Evolutionary conservation across 306 rosid species (phyloP).

Genomic region (Vigna angularis): DNA sequence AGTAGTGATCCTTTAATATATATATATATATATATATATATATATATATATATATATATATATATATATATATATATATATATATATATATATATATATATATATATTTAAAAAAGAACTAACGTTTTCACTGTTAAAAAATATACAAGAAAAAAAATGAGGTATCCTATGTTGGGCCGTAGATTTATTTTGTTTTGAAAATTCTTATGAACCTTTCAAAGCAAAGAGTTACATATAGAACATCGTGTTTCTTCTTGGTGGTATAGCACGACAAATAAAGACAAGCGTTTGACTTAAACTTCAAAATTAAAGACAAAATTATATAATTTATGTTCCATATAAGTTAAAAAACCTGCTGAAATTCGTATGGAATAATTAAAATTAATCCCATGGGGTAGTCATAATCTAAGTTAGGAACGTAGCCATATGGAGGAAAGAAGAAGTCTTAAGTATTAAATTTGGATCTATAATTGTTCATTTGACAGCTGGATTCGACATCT

Average conservation of each 20-base stretch:
- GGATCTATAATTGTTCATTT: background rate
- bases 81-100: no score
- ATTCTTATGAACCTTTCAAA: background rate
- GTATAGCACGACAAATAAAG: conserved; percentile 12
- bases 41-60: no score
- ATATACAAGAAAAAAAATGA: no score
- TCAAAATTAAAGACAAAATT: conserved; percentile 29
- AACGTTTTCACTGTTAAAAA: no score
- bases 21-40: no score
- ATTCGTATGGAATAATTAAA: background rate
- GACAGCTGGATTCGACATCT: conserved; percentile 4
- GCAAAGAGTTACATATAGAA: background rate
- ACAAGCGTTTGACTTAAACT: background rate
- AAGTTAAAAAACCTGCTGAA: background rate
- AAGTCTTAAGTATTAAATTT: conserved; percentile 12
- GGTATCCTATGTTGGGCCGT: no score
- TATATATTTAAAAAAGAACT: no score
- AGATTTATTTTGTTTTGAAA: background rate
- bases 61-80: no score
- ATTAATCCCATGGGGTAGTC: background rate
- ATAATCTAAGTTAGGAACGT: conserved; percentile 32
- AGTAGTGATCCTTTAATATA: no score
- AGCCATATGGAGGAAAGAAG: conserved; percentile 47
- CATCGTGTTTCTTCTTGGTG: conserved; percentile 29
- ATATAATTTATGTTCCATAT: background rate